These are phyloP conservation scores for Ochromonas danica DNA, from an alignment of 108 stramenopile genomes.

Conservation along the genomic window DNA sequence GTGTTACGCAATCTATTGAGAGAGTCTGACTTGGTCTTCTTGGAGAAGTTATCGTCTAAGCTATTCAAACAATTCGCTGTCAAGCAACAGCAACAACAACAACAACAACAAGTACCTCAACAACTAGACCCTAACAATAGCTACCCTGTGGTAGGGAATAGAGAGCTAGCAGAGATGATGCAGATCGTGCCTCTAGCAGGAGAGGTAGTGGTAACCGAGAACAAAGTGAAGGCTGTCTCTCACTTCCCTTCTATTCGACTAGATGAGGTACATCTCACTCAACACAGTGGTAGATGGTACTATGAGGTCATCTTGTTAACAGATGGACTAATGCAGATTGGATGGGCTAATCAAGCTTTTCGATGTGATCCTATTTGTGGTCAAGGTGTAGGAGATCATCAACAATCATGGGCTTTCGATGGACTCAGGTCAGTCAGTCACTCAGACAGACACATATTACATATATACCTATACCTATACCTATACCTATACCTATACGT, in stretches of 20 bases:
- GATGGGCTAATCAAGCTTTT: conserved; percentile 53
- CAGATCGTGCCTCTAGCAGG: conserved; percentile 4
- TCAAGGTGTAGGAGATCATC: conserved; percentile 57
- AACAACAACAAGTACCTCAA: not conserved
- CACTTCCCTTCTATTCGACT: conserved; percentile 53
- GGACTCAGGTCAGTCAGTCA: conserved; percentile 51
- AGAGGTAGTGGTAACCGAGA: not conserved
- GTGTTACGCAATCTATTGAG: conserved; percentile 8
- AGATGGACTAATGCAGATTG: conserved; percentile 60
- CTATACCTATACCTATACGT: no score
- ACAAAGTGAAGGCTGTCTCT: conserved; percentile 18
- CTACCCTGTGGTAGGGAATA: not conserved
- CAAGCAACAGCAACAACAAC: not conserved
- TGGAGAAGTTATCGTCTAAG: conserved; percentile 3
- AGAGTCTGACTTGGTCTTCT: conserved; percentile 9
- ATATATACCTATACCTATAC: no score
- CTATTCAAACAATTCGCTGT: conserved; percentile 6
- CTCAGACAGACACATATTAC: no score
- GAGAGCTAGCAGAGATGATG: not conserved
- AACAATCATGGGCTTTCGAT: conserved; percentile 56
- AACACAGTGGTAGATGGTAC: conserved; percentile 50
- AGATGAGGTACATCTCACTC: not conserved
- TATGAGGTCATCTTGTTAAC: conserved; percentile 54
- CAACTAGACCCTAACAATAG: not conserved
- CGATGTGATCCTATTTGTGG: conserved; percentile 44